phyloP scores from a whole-genome alignment of 805 yeast species.

The Diddensiella transvaalensis region DNA sequence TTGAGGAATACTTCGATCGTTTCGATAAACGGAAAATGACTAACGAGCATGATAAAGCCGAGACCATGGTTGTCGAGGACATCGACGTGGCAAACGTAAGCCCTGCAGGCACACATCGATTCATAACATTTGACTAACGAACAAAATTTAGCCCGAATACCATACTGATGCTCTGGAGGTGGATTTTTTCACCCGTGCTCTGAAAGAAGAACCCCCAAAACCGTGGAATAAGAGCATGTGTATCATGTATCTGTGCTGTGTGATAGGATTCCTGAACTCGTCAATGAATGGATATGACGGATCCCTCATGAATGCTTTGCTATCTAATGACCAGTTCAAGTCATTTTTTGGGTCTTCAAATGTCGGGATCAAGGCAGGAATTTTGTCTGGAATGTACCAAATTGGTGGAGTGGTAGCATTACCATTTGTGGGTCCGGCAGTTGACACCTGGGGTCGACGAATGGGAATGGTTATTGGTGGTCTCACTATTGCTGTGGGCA shows the following conservation, averaged over 20 bases:
- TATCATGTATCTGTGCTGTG: conserved; percentile 7
- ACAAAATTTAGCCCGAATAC: too few relatives aligned
- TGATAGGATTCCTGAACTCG: conserved; percentile 15
- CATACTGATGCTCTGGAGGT: conserved; percentile 12
- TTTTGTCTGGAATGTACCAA: conserved; percentile 15
- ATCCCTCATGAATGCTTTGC: conserved; percentile 11
- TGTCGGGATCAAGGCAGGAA: conserved; percentile 14
- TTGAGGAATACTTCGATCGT: not conserved
- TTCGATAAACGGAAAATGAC: not conserved
- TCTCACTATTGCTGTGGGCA: conserved; percentile 12
- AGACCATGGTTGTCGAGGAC: not conserved
- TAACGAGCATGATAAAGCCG: not conserved
- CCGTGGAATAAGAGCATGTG: conserved; percentile 1
- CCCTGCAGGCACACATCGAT: too few relatives aligned
- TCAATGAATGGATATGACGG: conserved; percentile 20
- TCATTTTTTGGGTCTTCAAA: conserved; percentile 9
- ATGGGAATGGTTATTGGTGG: conserved; percentile 18
- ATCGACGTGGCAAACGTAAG: too few relatives aligned
- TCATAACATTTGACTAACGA: too few relatives aligned
- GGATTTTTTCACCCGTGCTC: conserved; percentile 16
- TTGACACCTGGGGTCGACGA: conserved; percentile 17
- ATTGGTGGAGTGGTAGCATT: conserved; percentile 15
- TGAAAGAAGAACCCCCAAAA: conserved; percentile 14
- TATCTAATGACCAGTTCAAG: conserved; percentile 8
- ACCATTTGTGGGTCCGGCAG: conserved; percentile 13